Evolutionary conservation across 2,329 filamentous ascomycete species (phyloP), one percentile per base, ranked within the genome.

Genomic region (Venturia carpophila): DNA sequence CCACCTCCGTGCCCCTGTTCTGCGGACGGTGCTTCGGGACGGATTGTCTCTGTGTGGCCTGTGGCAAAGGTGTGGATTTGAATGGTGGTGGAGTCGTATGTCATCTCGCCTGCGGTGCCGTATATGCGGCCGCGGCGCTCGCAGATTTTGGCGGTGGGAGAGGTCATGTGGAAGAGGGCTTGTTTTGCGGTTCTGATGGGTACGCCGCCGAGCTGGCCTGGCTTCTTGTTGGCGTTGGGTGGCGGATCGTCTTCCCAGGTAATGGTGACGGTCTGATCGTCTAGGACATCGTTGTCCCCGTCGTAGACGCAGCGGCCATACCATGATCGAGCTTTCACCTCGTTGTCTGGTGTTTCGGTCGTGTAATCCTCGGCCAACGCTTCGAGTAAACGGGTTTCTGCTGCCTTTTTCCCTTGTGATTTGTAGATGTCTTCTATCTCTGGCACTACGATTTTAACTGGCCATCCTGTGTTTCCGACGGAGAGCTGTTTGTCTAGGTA

Each of bases 231-330:
- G 13, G 64, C 62, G n/a, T 64, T 66, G 17, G 37, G 71, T 1
- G 79, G 68, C 0, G 78, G 78, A 67, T 90, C 87, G 56, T 95
- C 90, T 15, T 92, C 88, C 92, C 93, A 97, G 4, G 84, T 86
- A 63, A 97, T 85, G 0, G 89, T 93, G 24, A 97, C 94, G 34
- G 88, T 83, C 75, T 97, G 93, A 71, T 97, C 91, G 74, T 99
- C 94, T 71, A 87, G 91, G 52, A 97, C 94, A 71, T 95, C 87
- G 76, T 97, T 99, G 76, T 96, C 92, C 5, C 87, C 81, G 73
- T 97, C 94, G 77, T 87, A 97, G 1, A 97, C 94, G 73, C 94
- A 99, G n/a, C 93, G 86, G 0, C 94, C 94, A 72, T 92, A 97
- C 91, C 92, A 87, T 0, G 81, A 77, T 5, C 83, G 75, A 13